Evolutionary conservation across 2,329 filamentous ascomycete species (phyloP), one percentile per base, ranked within the genome.

Genomic region (Monosporascus sp.): DNA sequence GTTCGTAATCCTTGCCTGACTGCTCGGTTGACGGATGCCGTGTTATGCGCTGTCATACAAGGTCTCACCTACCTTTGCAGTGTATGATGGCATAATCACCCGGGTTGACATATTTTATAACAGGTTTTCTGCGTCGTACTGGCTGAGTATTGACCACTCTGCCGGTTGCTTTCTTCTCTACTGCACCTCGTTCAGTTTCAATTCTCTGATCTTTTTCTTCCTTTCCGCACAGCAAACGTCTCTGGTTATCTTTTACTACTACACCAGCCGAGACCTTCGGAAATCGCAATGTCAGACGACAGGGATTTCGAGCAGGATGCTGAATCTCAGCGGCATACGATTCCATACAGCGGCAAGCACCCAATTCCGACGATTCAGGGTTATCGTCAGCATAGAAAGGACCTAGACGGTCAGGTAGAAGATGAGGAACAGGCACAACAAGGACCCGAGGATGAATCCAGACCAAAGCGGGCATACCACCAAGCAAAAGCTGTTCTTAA

Each of bases 341-440:
- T 57, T 2, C 62, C 59, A 37, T 62, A 63, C 42, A 60, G 56
- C 47, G 64, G 58, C 8, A 62, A 57, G 49, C 64, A 66, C 24
- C 60, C 60, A 11, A 67, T 68, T 31, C 78, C 78, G 7, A 81
- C 77, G 27, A 68, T 80, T 45, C 72, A 75, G 42, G 73, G 70
- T 47, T 80, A 79, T 53, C 67, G 72, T 24, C 71, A 79, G 54
- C 75, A 77, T 48, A 70, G 70, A 44, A 73, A 65, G 34, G 72
- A 75, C 45, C 67, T 78, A n/a, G 71, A 72, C 49, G 65, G 71
- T 49, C 66, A 74, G 47, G 63, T 71, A 7, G 57, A 73, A 36
- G 62, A 69, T 2, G 66, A 64, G 15, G 62, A 69, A 27, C 53
- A 64, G n/a, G 61, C 57, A 20, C 69, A 71, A 55, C 56, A 64